Percentiles rank a stretch among this genome's conserved stretches.
Conservation (phyloP, 768 basidiomycete species). For the Boletus sp. region DNA sequence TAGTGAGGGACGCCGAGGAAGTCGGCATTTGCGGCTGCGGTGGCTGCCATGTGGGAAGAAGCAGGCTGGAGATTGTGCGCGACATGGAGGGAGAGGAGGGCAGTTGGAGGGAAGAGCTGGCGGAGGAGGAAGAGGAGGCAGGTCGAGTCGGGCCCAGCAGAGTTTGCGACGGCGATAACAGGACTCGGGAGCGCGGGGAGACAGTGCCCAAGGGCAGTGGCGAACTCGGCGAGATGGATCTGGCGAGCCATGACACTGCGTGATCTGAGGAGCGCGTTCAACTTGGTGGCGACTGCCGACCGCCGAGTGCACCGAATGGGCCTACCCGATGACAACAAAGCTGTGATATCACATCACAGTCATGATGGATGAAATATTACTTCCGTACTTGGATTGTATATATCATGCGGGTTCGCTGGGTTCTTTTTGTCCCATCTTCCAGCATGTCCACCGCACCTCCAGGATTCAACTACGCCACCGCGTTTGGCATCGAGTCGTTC, state of each 20-base stretch:
- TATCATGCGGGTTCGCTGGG: too few species aligned
- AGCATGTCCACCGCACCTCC: neutral
- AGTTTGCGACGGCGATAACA: conserved; percentile 61
- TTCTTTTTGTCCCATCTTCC: too few species aligned
- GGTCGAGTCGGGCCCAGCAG: conserved; percentile 82
- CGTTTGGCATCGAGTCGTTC: conserved; percentile 23
- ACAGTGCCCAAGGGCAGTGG: conserved; percentile 36
- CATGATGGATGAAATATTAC: too few species aligned
- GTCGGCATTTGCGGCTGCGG: conserved; percentile 43
- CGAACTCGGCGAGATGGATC: conserved; percentile 51
- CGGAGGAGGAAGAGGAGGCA: conserved; percentile 71
- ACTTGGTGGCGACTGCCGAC: too few species aligned
- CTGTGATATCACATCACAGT: too few species aligned
- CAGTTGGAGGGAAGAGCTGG: conserved; percentile 36
- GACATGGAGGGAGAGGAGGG: conserved; percentile 56
- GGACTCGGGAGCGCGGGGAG: neutral
- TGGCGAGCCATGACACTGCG: conserved; percentile 22
- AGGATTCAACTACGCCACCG: conserved; percentile 12
- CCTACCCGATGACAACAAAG: too few species aligned
- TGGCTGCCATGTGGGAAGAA: conserved; percentile 54
- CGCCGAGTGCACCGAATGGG: too few species aligned
- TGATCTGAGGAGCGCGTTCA: too few species aligned
- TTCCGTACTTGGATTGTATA: too few species aligned
- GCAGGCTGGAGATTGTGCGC: conserved; percentile 67
- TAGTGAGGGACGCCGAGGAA: conserved; percentile 46